Conservation (phyloP, 345 rosid species). For the Camelina hispida region DNA sequence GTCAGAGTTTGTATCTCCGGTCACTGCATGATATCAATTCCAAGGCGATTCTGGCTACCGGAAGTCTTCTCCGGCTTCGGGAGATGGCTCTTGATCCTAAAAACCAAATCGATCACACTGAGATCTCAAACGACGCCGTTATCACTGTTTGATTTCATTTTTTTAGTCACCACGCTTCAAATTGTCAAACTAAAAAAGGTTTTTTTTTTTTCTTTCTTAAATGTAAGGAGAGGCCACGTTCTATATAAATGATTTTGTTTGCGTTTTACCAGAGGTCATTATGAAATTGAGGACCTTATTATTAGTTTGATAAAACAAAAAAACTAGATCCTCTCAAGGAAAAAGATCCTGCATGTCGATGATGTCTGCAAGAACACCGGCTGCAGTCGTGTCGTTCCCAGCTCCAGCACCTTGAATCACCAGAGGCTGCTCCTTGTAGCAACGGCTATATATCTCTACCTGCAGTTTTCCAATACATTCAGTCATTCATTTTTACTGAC, state of each 20-base stretch:
- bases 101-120: constrained; percentile 60
- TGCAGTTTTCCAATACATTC: constrained; percentile 45
- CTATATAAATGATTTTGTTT: neutral
- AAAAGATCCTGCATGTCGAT: constrained; percentile 89
- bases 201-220: too few species aligned
- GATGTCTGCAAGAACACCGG: constrained; percentile 91
- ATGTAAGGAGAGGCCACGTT: constrained; percentile 29
- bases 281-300: neutral
- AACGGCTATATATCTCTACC: constrained; percentile 85
- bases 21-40: constrained; percentile 69
- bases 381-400: constrained; percentile 93
- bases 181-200: constrained; percentile 6
- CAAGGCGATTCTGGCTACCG: constrained; percentile 71
- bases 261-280: neutral
- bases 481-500: neutral
- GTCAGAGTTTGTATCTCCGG: constrained; percentile 62
- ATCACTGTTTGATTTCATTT: constrained; percentile 19
- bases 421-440: constrained; percentile 77
- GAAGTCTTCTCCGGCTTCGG: constrained; percentile 64
- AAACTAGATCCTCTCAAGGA: constrained; percentile 34
- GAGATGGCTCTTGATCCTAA: constrained; percentile 55
- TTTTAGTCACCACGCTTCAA: constrained; percentile 3
- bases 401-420: constrained; percentile 99
- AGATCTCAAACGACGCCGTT: constrained; percentile 44
- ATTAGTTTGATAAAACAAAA: neutral